Percentiles rank a stretch among this genome's conserved stretches.
phyloP scores from a whole-genome alignment of 805 yeast genomes.

The Saturnispora hagleri region DNA sequence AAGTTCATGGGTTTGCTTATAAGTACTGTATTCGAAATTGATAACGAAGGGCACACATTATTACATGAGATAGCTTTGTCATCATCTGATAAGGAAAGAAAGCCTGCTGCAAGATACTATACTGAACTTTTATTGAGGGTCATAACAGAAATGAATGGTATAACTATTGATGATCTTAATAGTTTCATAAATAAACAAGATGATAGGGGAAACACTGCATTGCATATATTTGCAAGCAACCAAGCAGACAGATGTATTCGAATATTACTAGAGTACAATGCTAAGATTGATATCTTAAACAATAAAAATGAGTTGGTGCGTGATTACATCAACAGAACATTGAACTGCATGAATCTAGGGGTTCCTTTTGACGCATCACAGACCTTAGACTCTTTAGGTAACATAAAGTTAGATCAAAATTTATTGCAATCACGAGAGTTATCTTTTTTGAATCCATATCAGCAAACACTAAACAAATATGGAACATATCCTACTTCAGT shows the following conservation, averaged over 20 bases:
- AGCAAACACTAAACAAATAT: slow-evolving; percentile 14
- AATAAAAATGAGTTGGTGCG: slow-evolving; percentile 35
- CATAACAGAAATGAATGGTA: slow-evolving; percentile 47
- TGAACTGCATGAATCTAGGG: slow-evolving; percentile 12
- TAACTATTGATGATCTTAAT: slow-evolving; percentile 48
- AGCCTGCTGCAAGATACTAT: slow-evolving; percentile 78
- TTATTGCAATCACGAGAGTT: slow-evolving; percentile 1
- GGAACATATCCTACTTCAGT: slow-evolving; percentile 19
- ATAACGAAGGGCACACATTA: slow-evolving; percentile 64
- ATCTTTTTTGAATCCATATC: slow-evolving; percentile 12
- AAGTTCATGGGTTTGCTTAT: slow-evolving; percentile 66
- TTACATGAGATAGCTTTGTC: slow-evolving; percentile 77
- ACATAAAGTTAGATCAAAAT: neutral
- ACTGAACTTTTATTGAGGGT: slow-evolving; percentile 67
- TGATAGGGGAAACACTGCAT: slow-evolving; percentile 47
- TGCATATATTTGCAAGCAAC: slow-evolving; percentile 41
- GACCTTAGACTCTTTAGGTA: slow-evolving; percentile 6
- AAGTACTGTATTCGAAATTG: slow-evolving; percentile 70
- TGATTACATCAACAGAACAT: slow-evolving; percentile 28
- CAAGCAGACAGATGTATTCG: slow-evolving; percentile 37
- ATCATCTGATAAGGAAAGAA: slow-evolving; percentile 54
- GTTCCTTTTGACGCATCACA: slow-evolving; percentile 5
- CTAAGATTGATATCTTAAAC: slow-evolving; percentile 42
- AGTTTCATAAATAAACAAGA: slow-evolving; percentile 50
- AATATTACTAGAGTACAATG: slow-evolving; percentile 40